Base-by-base conservation (phyloP, 2,329 filamentous ascomycete species). In the Albophoma yamanashiensis region DNA sequence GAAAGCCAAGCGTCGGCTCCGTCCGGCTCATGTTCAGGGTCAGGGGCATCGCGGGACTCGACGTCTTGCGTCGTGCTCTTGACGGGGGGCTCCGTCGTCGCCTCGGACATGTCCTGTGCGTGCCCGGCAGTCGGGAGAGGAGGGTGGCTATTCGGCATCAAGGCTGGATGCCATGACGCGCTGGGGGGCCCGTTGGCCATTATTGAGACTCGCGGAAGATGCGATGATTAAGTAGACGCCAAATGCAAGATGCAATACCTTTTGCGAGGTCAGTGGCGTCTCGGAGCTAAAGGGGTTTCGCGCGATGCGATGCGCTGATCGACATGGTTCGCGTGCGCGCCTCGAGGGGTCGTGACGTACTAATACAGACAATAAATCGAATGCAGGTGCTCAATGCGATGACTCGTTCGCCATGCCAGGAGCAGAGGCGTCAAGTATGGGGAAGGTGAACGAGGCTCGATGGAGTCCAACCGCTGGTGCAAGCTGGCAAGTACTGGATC, bases 101-200 rank as follows among this genome's bases (percentile, higher is more conserved):
- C 57, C 50, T 63, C 60, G 56, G 61, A 39, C 14, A 36, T 20
- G 50, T 55, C 31, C 17, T 57, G 36, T 15, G 36, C 9, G 7
- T n/a, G 14, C 27, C 38, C 3, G 36, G 36, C 38, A 7, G 42
- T 27, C 7, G 36, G 34, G 40, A 50, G 22, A 31, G 27, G 38
- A 53, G 47, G 31, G 4, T 38, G 39, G 60, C 62, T 65, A 61
- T 71, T 71, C 39, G 77, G 75, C 69, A 76, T 74, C 61, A 73
- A 65, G 57, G 75, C 74, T 64, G 75, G 73, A 64, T 76, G 73
- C 75, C 75, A 76, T 67, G 73, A 71, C 58, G 74, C 67, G 62
- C 68, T 70, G 58, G 69, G 65, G 60, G 66, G 63, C 67, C 73
- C 74, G 64, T 68, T 67, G 64, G 72, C 72, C 75, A 78, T 78